These are phyloP conservation scores for Cyberlindnera nakhonratchasimensis DNA, from an alignment of 805 yeast species.

Conservation along the genomic window DNA sequence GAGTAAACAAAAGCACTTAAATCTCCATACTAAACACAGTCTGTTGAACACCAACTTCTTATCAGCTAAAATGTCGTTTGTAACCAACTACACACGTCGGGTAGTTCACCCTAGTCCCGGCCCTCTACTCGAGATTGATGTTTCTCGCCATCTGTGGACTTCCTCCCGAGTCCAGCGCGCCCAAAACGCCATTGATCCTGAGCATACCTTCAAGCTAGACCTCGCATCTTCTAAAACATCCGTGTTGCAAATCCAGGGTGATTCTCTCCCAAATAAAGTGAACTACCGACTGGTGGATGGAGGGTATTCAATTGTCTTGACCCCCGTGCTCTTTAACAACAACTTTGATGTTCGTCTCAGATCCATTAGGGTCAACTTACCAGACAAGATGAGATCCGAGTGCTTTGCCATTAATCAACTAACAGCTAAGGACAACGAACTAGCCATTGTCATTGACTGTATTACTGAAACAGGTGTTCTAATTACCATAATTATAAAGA, in stretches of 20 bases:
- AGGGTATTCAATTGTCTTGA: slow-evolving; percentile 16
- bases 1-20: slow-evolving; percentile 8
- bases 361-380: slow-evolving; percentile 33
- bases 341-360: slow-evolving; percentile 20
- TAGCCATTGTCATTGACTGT: slow-evolving; percentile 45
- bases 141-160: slow-evolving; percentile 26
- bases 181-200: slow-evolving; percentile 18
- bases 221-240: slow-evolving; percentile 19
- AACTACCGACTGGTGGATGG: slow-evolving; percentile 22
- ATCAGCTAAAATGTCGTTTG: slow-evolving; percentile 19
- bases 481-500: slow-evolving; percentile 44
- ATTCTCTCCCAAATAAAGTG: slow-evolving; percentile 35
- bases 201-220: slow-evolving; percentile 16
- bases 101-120: slow-evolving; percentile 1
- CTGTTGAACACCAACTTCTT: too few relatives aligned
- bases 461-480: slow-evolving; percentile 50
- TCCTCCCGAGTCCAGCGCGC: slow-evolving; percentile 5
- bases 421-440: slow-evolving; percentile 25
- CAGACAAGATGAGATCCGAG: slow-evolving; percentile 33
- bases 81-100: slow-evolving; percentile 14
- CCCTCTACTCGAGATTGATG: slow-evolving; percentile 19
- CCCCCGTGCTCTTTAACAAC: slow-evolving; percentile 26
- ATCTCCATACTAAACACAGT: neutral
- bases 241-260: slow-evolving; percentile 31
- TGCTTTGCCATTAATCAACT: slow-evolving; percentile 38